Evolutionary conservation across 306 rosid species (phyloP).

Genomic region (Vigna mungo): DNA sequence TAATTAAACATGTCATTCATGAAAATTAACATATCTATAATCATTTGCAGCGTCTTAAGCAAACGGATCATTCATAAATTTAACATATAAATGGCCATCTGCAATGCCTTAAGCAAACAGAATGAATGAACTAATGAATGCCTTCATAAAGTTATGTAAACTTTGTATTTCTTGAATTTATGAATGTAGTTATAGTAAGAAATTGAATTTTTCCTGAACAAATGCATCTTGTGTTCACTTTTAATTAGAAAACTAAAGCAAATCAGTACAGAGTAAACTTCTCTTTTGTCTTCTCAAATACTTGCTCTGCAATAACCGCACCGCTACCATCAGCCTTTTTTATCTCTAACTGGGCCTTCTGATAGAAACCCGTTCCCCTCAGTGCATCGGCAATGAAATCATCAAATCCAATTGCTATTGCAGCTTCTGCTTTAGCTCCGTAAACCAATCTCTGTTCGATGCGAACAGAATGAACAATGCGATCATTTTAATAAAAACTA

Average conservation of each 20-base stretch:
- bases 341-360: slow-evolving; percentile 83
- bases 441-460: slow-evolving; percentile 85
- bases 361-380: slow-evolving; percentile 76
- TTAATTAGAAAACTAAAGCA: neutral
- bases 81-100: neutral
- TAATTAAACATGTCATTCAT: neutral
- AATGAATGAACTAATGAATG: slow-evolving; percentile 7
- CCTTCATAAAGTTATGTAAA: neutral
- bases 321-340: slow-evolving; percentile 83
- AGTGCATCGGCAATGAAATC: slow-evolving; percentile 83
- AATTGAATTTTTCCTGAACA: slow-evolving; percentile 16
- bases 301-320: slow-evolving; percentile 84
- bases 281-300: slow-evolving; percentile 83
- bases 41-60: neutral
- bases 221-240: slow-evolving; percentile 11
- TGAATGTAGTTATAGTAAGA: slow-evolving; percentile 4
- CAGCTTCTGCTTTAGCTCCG: slow-evolving; percentile 91
- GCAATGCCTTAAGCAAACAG: slow-evolving; percentile 12
- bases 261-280: slow-evolving; percentile 59
- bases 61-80: neutral
- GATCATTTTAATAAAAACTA: neutral
- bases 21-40: neutral
- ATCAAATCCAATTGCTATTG: slow-evolving; percentile 82
- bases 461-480: neutral
- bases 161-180: slow-evolving; percentile 6